A percentile compares a stretch with the other conserved stretches of the same genome.
Evolutionary conservation across 306 rosid genomes (phyloP).

Genomic region (Quercus gilva): DNA sequence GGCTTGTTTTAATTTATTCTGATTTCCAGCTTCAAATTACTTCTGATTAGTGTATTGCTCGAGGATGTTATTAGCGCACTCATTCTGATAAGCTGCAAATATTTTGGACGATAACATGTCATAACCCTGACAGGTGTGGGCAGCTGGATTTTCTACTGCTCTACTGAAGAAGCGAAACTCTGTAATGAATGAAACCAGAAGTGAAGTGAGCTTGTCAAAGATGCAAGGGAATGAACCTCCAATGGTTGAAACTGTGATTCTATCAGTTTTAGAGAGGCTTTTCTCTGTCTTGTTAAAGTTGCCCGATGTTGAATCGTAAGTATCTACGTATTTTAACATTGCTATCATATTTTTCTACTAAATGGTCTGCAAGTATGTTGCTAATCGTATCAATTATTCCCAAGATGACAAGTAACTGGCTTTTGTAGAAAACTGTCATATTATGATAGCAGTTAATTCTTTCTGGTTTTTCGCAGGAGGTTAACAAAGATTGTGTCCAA

Average conservation of each 20-base stretch:
- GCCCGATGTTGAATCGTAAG: constrained; percentile 66
- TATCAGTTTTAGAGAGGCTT: constrained; percentile 54
- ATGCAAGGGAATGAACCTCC: constrained; percentile 44
- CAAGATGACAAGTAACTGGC: not conserved
- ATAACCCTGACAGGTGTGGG: constrained; percentile 68
- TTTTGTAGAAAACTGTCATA: not conserved
- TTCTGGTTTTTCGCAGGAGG: constrained; percentile 54
- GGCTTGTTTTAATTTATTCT: not conserved
- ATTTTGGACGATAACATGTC: not conserved
- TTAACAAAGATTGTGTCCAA: constrained; percentile 48
- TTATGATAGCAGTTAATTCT: not conserved
- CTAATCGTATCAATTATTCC: not conserved
- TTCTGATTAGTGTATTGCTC: not conserved
- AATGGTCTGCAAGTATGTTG: not conserved
- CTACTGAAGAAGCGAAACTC: constrained; percentile 67
- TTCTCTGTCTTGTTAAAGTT: constrained; percentile 56
- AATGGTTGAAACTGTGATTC: constrained; percentile 42
- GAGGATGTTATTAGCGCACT: not conserved
- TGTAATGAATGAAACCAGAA: constrained; percentile 22
- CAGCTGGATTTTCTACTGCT: constrained; percentile 86
- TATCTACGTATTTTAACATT: constrained; percentile 1
- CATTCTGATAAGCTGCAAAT: not conserved
- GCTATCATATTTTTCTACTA: not conserved
- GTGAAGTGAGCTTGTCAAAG: constrained; percentile 31
- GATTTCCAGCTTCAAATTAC: not conserved